phyloP scores from a whole-genome alignment of 1,284 basidiomycete genomes.

The Filobasidium uniguttulatum region DNA sequence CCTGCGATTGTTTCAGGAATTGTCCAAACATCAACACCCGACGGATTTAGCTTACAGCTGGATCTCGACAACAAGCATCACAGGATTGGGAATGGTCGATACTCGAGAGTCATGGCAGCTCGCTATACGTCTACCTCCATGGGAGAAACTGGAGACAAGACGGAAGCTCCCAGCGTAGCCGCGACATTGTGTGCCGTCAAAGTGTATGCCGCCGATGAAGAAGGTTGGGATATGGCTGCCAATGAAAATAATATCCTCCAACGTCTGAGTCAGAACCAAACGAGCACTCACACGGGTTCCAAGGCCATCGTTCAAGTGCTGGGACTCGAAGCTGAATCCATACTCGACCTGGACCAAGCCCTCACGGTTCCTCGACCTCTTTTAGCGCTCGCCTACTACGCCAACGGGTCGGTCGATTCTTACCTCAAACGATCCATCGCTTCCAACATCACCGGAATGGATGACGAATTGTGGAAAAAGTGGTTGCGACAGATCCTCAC shows the following conservation, averaged over 20 bases:
- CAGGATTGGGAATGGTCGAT: constrained; percentile 7
- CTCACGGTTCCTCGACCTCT: constrained; percentile 1
- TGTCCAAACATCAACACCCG: no score
- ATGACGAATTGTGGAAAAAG: constrained; percentile 1
- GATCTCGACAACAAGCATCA: not conserved
- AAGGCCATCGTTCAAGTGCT: not conserved
- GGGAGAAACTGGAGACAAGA: not conserved
- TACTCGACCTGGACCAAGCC: not conserved
- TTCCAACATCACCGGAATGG: no score
- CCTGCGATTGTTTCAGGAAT: no score
- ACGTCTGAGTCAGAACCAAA: not conserved
- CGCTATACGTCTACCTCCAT: not conserved
- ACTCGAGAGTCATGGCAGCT: constrained; percentile 6
- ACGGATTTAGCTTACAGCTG: no score
- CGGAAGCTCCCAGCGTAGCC: not conserved
- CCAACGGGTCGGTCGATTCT: constrained; percentile 3
- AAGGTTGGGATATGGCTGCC: constrained; percentile 1
- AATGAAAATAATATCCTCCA: not conserved
- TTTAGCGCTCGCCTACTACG: constrained; percentile 1
- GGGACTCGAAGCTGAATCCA: not conserved
- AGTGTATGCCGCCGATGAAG: constrained; percentile 3
- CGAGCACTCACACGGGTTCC: not conserved
- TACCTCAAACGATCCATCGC: constrained; percentile 1
- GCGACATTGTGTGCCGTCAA: constrained; percentile 5
- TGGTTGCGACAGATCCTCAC: constrained; percentile 14